phyloP scores from a whole-genome alignment of 345 rosid genomes.

The Stellera chamaejasme region DNA sequence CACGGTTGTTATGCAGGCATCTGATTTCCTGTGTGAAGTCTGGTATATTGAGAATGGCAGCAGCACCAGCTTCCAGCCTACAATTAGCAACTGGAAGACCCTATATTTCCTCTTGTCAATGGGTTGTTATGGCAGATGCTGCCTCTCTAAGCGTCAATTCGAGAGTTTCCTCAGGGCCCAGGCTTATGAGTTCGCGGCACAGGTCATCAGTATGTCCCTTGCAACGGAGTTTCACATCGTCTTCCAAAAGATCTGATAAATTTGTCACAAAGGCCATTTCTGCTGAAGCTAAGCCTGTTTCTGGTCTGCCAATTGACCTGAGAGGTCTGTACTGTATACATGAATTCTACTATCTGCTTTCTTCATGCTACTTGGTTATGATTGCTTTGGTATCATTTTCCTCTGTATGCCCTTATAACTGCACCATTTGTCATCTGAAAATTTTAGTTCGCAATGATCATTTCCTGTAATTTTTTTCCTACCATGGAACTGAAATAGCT shows the following conservation, averaged over 20 bases:
- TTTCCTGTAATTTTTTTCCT: too few relatives aligned
- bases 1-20: neutral
- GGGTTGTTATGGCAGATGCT: slow-evolving; percentile 6
- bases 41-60: slow-evolving; percentile 25
- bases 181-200: slow-evolving; percentile 30
- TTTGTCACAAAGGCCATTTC: slow-evolving; percentile 24
- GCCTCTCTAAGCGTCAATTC: slow-evolving; percentile 13
- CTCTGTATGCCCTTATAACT: too few relatives aligned
- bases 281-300: slow-evolving; percentile 27
- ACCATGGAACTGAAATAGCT: too few relatives aligned
- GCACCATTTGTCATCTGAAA: too few relatives aligned
- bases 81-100: slow-evolving; percentile 29
- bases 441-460: too few relatives aligned
- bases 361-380: neutral
- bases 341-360: neutral
- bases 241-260: slow-evolving; percentile 13
- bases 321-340: slow-evolving; percentile 23
- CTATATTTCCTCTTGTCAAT: slow-evolving; percentile 20
- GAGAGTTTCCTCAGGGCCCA: slow-evolving; percentile 25
- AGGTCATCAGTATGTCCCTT: slow-evolving; percentile 25
- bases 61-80: slow-evolving; percentile 22
- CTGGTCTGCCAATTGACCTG: slow-evolving; percentile 50
- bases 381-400: too few relatives aligned
- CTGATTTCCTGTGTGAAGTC: slow-evolving; percentile 5
- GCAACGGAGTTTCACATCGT: slow-evolving; percentile 14